A percentile compares a stretch with the other conserved stretches of the same genome.
phyloP scores from a whole-genome alignment of 495 filamentous ascomycete genomes.

The Durotheca rogersii region DNA sequence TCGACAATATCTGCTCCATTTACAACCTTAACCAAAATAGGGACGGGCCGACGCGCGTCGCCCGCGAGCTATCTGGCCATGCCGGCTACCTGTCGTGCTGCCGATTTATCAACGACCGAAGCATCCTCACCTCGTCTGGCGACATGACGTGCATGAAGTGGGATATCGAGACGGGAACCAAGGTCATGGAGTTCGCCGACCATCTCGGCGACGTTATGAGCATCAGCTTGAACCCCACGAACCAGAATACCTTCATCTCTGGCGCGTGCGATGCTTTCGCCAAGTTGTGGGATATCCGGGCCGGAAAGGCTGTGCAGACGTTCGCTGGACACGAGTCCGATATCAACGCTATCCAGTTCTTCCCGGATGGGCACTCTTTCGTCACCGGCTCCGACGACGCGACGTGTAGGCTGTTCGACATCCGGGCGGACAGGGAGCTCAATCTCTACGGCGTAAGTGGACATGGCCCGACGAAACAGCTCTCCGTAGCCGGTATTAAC shows the following conservation, averaged over 20 bases:
- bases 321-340: slow-evolving; percentile 98
- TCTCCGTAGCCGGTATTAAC: slow-evolving; percentile 17
- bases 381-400: slow-evolving; percentile 98
- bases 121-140: slow-evolving; percentile 95
- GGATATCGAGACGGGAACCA: slow-evolving; percentile 97
- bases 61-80: slow-evolving; percentile 93
- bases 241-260: slow-evolving; percentile 97
- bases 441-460: slow-evolving; percentile 88
- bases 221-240: slow-evolving; percentile 98
- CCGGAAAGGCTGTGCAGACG: slow-evolving; percentile 96
- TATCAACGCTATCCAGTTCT: slow-evolving; percentile 99
- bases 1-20: slow-evolving; percentile 99
- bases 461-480: not conserved
- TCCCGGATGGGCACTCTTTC: slow-evolving; percentile 98
- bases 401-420: slow-evolving; percentile 95
- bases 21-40: slow-evolving; percentile 95
- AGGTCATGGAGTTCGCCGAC: slow-evolving; percentile 98
- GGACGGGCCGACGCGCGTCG: slow-evolving; percentile 94
- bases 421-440: slow-evolving; percentile 92
- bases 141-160: slow-evolving; percentile 99
- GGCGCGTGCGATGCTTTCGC: slow-evolving; percentile 98
- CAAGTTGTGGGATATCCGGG: slow-evolving; percentile 98
- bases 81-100: slow-evolving; percentile 98
- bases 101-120: slow-evolving; percentile 97
- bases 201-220: slow-evolving; percentile 99